Conservation (phyloP, 495 filamentous ascomycete species). For the Collariella sp. region DNA sequence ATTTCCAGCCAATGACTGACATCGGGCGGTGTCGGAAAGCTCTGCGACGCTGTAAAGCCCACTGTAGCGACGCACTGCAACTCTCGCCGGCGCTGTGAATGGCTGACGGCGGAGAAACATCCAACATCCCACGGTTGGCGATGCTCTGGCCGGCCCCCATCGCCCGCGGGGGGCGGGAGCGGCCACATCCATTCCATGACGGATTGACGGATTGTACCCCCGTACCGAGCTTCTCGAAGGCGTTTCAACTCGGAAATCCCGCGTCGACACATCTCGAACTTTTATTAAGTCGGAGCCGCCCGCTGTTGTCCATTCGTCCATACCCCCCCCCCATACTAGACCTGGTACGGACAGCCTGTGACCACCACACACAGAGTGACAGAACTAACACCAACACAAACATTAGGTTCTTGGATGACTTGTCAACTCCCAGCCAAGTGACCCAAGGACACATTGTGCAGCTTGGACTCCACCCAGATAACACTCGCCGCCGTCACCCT, state of each 20-base stretch:
- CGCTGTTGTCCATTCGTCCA: background rate
- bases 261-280: too few species aligned
- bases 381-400: too few species aligned
- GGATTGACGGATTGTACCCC: background rate
- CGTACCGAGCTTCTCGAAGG: too few species aligned
- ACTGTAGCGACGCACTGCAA: background rate
- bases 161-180: background rate
- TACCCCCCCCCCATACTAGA: too few species aligned
- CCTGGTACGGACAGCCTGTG: too few species aligned
- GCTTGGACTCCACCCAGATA: background rate
- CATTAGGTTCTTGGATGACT: background rate
- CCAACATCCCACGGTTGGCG: background rate
- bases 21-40: conserved; percentile 6
- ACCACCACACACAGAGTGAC: too few species aligned
- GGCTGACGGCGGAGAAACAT: background rate
- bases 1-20: conserved; percentile 12
- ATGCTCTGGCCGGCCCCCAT: too few species aligned
- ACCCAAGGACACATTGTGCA: background rate
- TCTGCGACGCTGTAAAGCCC: background rate
- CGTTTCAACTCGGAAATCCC: too few species aligned
- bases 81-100: background rate
- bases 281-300: too few species aligned
- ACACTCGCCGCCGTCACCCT: background rate
- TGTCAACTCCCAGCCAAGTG: conserved; percentile 4
- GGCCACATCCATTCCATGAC: background rate